Conservation (phyloP, 805 yeast genomes). For the Phaffomyces opuntiae region DNA sequence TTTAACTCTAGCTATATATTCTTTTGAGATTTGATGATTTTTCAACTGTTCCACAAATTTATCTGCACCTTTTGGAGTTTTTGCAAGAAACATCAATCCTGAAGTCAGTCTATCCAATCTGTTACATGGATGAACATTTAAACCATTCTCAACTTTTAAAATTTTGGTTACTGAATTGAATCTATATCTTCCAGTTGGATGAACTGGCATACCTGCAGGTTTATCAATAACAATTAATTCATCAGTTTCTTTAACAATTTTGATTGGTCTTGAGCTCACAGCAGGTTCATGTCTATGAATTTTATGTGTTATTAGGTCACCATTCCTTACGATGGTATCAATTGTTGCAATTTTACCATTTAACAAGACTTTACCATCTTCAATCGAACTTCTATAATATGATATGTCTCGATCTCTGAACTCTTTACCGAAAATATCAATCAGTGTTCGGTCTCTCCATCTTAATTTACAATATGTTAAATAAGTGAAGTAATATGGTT, state of each 20-base stretch:
- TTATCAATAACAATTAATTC: conserved; percentile 80
- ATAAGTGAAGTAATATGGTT: conserved; percentile 85
- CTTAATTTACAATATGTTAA: conserved; percentile 82
- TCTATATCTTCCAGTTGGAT: conserved; percentile 85
- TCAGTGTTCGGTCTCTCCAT: conserved; percentile 79
- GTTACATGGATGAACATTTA: conserved; percentile 76
- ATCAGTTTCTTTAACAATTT: conserved; percentile 49
- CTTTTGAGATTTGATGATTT: conserved; percentile 53
- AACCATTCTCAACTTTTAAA: conserved; percentile 61
- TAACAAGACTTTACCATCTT: conserved; percentile 65
- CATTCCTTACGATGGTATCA: conserved; percentile 66
- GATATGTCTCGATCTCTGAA: conserved; percentile 71
- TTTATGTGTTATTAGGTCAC: conserved; percentile 72
- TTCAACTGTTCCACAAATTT: conserved; percentile 47
- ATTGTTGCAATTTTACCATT: conserved; percentile 57
- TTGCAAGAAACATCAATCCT: conserved; percentile 70
- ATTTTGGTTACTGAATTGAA: conserved; percentile 72
- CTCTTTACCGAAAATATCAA: conserved; percentile 78
- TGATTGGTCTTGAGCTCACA: conserved; percentile 27
- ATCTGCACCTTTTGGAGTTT: conserved; percentile 51
- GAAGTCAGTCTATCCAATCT: conserved; percentile 86
- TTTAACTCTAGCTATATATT: conserved; percentile 79
- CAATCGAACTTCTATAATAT: conserved; percentile 52
- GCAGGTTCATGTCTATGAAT: conserved; percentile 84
- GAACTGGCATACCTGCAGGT: conserved; percentile 93